A percentile compares a stretch with the other conserved stretches of the same genome.
These are phyloP conservation scores for Plasmodium yoelii DNA, from an alignment of 169 alveolate genomes.

Conservation along the genomic window DNA sequence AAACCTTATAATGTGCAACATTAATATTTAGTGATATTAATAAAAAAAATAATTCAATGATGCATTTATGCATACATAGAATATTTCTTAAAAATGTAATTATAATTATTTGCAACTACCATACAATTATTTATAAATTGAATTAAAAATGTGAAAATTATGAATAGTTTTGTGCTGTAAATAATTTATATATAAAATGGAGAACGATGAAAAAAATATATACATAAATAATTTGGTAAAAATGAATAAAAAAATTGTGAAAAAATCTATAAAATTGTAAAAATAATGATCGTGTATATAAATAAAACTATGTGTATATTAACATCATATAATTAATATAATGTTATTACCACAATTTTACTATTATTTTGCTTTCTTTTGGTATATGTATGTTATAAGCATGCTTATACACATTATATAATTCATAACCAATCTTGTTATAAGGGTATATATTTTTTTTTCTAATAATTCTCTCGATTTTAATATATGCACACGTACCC, in stretches of 20 bases:
- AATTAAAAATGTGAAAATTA: conserved; percentile 40
- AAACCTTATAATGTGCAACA: too few species aligned
- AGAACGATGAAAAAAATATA: conserved; percentile 6
- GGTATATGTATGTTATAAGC: background rate
- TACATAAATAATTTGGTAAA: conserved; percentile 9
- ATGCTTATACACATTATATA: background rate
- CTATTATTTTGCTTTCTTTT: background rate
- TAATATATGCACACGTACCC: background rate
- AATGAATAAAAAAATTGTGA: background rate
- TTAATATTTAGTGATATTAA: too few species aligned
- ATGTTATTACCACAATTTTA: background rate
- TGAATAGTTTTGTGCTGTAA: conserved; percentile 13
- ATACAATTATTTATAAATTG: conserved; percentile 22
- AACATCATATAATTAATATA: background rate
- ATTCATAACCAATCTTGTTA: background rate
- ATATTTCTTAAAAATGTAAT: too few species aligned
- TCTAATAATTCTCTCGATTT: background rate
- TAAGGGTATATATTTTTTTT: background rate
- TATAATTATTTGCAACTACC: background rate
- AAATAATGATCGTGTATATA: background rate
- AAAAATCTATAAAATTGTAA: background rate
- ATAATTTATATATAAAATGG: conserved; percentile 19
- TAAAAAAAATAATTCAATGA: too few species aligned
- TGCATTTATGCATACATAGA: too few species aligned
- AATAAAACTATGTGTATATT: background rate